Percentiles rank a stretch among this genome's conserved stretches.
Evolutionary conservation across 2,329 filamentous ascomycete species (phyloP).

Genomic region (Biscogniauxia sp.): DNA sequence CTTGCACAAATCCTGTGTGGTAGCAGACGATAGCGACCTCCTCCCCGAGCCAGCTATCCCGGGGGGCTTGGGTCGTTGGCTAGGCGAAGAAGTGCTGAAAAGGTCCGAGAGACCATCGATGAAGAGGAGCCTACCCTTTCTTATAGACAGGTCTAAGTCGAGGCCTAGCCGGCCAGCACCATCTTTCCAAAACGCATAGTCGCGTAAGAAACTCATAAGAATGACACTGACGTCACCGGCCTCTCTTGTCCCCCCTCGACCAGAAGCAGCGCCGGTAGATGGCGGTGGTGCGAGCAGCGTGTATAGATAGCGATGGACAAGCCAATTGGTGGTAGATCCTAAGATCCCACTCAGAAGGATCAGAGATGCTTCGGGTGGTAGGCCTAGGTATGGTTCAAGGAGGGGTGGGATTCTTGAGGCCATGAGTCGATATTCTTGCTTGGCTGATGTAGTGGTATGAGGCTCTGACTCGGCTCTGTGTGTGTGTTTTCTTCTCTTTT

Average conservation of each 20-base stretch:
- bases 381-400: conserved; percentile 61
- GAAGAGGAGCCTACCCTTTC: conserved; percentile 63
- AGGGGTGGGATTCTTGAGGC: conserved; percentile 59
- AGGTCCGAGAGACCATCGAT: conserved; percentile 70
- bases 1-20: conserved; percentile 36
- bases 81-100: conserved; percentile 35
- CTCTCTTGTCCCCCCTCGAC: conserved; percentile 10
- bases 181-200: conserved; percentile 74
- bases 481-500: no score
- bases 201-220: conserved; percentile 79
- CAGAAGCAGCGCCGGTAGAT: conserved; percentile 4
- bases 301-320: conserved; percentile 56
- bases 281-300: conserved; percentile 36
- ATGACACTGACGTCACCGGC: conserved; percentile 54
- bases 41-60: conserved; percentile 5
- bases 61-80: conserved; percentile 13
- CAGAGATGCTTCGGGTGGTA: conserved; percentile 58
- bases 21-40: conserved; percentile 31
- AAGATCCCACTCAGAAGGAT: conserved; percentile 67
- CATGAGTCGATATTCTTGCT: conserved; percentile 30
- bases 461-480: conserved; percentile 1
- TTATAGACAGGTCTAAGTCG: conserved; percentile 62
- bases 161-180: conserved; percentile 68
- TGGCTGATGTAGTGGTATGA: conserved; percentile 7
- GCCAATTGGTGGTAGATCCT: conserved; percentile 64